Conservation (phyloP, 805 yeast species). For the Saccharomycopsis oosterbeekiorum region DNA sequence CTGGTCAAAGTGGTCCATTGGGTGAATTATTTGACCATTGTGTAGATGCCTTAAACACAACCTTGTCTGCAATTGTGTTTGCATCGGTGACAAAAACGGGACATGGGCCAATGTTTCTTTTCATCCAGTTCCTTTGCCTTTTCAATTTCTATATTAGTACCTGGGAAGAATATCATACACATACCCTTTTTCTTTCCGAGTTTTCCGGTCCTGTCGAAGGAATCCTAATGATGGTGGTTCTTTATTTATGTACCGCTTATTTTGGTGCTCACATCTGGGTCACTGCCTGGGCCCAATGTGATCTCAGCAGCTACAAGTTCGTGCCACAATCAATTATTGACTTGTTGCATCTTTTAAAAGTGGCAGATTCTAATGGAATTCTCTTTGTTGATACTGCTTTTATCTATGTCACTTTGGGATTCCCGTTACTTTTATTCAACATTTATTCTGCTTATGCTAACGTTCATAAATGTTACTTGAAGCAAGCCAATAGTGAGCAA, state of each 20-base stretch:
- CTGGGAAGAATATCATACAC: conserved; percentile 95
- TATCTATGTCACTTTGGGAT: conserved; percentile 41
- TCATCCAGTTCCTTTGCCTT: conserved; percentile 64
- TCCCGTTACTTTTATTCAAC: conserved; percentile 49
- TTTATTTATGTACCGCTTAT: conserved; percentile 54
- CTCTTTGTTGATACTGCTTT: conserved; percentile 31
- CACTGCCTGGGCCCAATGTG: conserved; percentile 1
- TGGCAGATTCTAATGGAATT: conserved; percentile 14
- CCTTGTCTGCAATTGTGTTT: conserved; percentile 65
- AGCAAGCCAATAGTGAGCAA: conserved; percentile 21
- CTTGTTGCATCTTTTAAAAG: neutral
- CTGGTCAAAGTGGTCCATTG: conserved; percentile 90
- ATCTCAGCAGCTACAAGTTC: neutral
- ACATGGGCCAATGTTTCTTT: conserved; percentile 45
- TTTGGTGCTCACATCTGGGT: conserved; percentile 64
- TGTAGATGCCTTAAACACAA: conserved; percentile 64
- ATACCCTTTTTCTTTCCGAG: conserved; percentile 62
- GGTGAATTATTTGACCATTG: conserved; percentile 95
- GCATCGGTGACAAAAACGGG: conserved; percentile 74
- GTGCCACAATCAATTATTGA: conserved; percentile 4
- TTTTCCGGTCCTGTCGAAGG: conserved; percentile 97
- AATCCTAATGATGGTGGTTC: conserved; percentile 47
- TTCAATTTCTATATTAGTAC: conserved; percentile 82
- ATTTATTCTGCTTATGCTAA: conserved; percentile 57
- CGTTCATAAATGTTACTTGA: conserved; percentile 39